Conservation (phyloP, 345 rosid genomes). For the Eucalyptus pauciflora region DNA sequence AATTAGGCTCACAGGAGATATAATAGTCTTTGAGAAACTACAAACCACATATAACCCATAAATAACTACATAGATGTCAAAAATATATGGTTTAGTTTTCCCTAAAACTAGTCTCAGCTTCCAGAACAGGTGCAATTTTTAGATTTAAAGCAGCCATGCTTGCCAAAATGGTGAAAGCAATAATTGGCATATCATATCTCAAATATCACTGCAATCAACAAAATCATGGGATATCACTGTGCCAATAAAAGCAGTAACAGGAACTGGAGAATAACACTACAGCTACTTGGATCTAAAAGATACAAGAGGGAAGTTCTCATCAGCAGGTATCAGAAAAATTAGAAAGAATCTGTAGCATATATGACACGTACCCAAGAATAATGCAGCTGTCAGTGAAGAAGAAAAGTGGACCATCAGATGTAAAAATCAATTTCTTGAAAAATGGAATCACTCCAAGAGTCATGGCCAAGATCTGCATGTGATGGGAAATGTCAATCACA, state of each 20-base stretch:
- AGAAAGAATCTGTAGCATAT: background rate
- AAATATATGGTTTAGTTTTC: background rate
- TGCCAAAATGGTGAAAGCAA: background rate
- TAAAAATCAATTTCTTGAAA: slow-evolving; percentile 70
- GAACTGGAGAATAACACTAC: background rate
- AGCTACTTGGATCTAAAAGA: background rate
- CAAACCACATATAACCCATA: background rate
- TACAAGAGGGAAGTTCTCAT: background rate
- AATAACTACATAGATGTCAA: background rate
- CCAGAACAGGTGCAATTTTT: background rate
- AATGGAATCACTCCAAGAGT: slow-evolving; percentile 65
- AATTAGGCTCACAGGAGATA: background rate
- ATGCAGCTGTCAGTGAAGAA: slow-evolving; percentile 97
- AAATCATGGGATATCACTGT: background rate
- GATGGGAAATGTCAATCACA: background rate
- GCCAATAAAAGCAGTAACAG: background rate
- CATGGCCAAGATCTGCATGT: slow-evolving; percentile 83
- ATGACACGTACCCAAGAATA: slow-evolving; percentile 74
- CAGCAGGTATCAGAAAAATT: background rate
- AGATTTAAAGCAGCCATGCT: background rate
- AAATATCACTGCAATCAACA: background rate
- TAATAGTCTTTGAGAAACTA: background rate
- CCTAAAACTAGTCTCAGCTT: background rate
- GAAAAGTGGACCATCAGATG: slow-evolving; percentile 80
- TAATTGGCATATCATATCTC: background rate